Evolutionary conservation across 139 green algal species (phyloP), one percentile per base, ranked within the genome.

Genomic region (Microglena sp.): DNA sequence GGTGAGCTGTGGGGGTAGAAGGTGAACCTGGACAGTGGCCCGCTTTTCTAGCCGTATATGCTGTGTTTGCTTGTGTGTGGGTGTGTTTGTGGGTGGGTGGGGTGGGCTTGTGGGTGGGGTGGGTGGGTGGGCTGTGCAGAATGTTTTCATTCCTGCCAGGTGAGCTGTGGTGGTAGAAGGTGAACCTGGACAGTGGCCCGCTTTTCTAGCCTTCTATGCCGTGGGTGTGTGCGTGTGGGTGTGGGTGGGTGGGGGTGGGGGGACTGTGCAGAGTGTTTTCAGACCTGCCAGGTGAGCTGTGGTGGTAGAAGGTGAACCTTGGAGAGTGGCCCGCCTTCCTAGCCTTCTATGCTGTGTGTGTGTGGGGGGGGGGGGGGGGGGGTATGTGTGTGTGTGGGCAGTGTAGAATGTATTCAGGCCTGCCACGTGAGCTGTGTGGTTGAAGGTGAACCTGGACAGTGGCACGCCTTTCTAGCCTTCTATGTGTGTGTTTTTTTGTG

Each of bases 201-300:
- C 24, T 11, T 64, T 64, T 21, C 56, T 64, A 27, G 56, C 56
- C 7, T 64, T 64, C 31, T 64, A 64, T 44, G 56, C 56, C n/a
- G n/a, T n/a, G n/a, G n/a, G n/a, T n/a, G n/a, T n/a, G n/a, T n/a
- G n/a, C n/a, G n/a, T n/a, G n/a, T n/a, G n/a, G n/a, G n/a, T n/a
- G n/a, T n/a, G n/a, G n/a, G n/a, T n/a, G n/a, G n/a, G n/a, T n/a
- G n/a, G n/a, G 8, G 56, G 56, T 11, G 8, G 18, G 15, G 40
- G 56, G 56, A 27, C 28, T 5, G 28, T 64, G 24, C 56, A 64
- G 31, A 60, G 31, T 60, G 15, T 60, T 60, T 26, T 60, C 21
- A 8, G 53, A 11, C 53, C 53, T 8, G 53, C 24, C 15, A 60
- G 53, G 53, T 60, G 24, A 28, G 53, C 53, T 53, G n/a, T n/a